Evolutionary conservation across 129 eudicot species (phyloP), one percentile per base, ranked within the genome.

Genomic region (Pseudognaphalium luteoalbum): DNA sequence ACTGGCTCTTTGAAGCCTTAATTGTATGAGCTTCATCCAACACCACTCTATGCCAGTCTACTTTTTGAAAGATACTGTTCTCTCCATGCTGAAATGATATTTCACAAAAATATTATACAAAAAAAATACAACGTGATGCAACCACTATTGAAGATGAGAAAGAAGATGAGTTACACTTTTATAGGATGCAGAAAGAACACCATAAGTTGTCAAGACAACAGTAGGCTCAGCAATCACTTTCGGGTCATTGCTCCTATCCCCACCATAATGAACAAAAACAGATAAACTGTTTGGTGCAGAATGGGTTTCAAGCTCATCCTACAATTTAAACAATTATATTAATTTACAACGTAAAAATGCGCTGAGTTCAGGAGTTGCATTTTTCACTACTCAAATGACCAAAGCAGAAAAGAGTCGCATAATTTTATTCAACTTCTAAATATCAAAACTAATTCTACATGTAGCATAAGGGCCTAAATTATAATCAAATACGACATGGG

Each of bases 1-100:
- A 74, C 83, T 83, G 91, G 54, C 87, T 87, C 73, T 56, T 89
- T n/a, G 84, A 82, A 69, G 93, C 81, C 79, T 92, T 92, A 9
- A 92, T 92, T 34, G 88, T 87, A 75, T 92, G 97, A 67, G 97
- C 96, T 81, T 92, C 96, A 87, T 92, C 97, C 50, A 92, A 75
- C 34, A 89, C 97, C 78, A 92, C 87, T 29, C 96, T 77, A 68
- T 87, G 71, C 97, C 93, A 92, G 62, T 89, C 93, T 11, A 92
- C 87, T 74, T 57, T 84, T 57, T 92, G 88, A 69, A 85, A 92
- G 66, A 89, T 87, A 85, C 96, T 89, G 57, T 82, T 74, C 34
- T 76, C 75, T 3, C 73, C 69, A 62, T 84, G 64, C 96, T 92
- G 84, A 66, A 75, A 51, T 11, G 44, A 70, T 6, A 57, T 14